Evolutionary conservation across 2,329 filamentous ascomycete genomes (phyloP).

Genomic region (Metarhizium album): DNA sequence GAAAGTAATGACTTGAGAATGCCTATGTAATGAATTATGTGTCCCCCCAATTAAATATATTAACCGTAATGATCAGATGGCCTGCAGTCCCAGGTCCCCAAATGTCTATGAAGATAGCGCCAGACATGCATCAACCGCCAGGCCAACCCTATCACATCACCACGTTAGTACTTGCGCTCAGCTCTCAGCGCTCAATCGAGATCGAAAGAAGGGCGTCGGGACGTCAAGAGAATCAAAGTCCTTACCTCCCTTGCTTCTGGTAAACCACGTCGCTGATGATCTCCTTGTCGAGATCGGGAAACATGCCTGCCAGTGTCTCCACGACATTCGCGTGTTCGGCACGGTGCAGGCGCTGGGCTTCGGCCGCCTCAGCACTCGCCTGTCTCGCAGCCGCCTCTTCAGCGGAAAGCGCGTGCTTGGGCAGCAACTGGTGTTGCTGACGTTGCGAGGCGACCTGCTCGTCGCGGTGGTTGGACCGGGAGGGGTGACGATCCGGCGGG

Average conservation of each 20-base stretch:
- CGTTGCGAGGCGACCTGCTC: background rate
- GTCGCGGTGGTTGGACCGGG: conserved; percentile 17
- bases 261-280: conserved; percentile 95
- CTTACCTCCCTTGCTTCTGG: conserved; percentile 86
- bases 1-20: background rate
- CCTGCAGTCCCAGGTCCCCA: background rate
- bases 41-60: background rate
- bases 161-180: background rate
- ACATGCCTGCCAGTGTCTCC: conserved; percentile 92
- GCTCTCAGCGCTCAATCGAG: too few relatives aligned
- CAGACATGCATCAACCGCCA: conserved; percentile 79
- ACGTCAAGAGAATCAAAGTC: conserved; percentile 12
- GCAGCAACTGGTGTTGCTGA: conserved; percentile 7
- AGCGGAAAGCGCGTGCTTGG: conserved; percentile 46
- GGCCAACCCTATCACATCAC: conserved; percentile 51
- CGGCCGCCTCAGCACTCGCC: conserved; percentile 79
- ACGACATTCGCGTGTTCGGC: conserved; percentile 86
- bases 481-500: conserved; percentile 18
- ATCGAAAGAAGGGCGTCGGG: background rate
- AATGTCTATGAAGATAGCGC: conserved; percentile 43
- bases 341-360: conserved; percentile 71
- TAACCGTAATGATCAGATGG: background rate
- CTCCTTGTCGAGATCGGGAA: conserved; percentile 86
- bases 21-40: background rate
- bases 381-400: conserved; percentile 86